Evolutionary conservation across 768 basidiomycete species (phyloP).

Genomic region (Boletus insuetus): DNA sequence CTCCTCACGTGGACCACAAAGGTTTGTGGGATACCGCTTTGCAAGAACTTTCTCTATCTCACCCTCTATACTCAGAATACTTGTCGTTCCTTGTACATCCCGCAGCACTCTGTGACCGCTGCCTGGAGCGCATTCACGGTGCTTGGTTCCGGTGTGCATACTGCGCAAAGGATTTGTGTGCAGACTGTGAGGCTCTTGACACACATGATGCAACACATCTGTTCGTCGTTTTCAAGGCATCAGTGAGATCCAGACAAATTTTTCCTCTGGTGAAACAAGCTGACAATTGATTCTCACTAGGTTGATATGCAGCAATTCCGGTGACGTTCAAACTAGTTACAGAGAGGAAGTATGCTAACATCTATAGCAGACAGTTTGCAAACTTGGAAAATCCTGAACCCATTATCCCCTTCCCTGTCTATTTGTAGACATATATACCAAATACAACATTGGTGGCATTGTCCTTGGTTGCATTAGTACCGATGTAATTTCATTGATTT

Average conservation of each 20-base stretch:
- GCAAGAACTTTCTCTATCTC: not conserved
- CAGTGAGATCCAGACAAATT: conserved; percentile 41
- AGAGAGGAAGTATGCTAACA: conserved; percentile 7
- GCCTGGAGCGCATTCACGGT: conserved; percentile 78
- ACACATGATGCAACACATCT: conserved; percentile 81
- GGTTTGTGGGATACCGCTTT: conserved; percentile 37
- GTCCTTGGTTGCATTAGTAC: conserved; percentile 1
- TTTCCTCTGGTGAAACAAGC: not conserved
- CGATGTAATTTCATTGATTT: not conserved
- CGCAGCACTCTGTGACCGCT: conserved; percentile 81
- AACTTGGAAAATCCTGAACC: conserved; percentile 62
- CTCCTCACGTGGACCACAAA: conserved; percentile 47
- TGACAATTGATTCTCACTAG: conserved; percentile 32
- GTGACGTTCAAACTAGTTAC: conserved; percentile 37
- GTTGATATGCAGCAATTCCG: conserved; percentile 74
- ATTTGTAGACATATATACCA: conserved; percentile 34
- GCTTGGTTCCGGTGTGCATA: conserved; percentile 91
- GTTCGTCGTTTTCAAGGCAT: conserved; percentile 86
- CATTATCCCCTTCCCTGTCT: conserved; percentile 62
- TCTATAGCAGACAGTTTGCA: conserved; percentile 43
- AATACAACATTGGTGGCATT: not conserved
- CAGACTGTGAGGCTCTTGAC: conserved; percentile 74
- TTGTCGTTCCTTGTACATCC: conserved; percentile 57
- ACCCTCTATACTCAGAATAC: conserved; percentile 47
- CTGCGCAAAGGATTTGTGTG: conserved; percentile 85